A percentile compares a stretch with the other conserved stretches of the same genome.
Conservation (phyloP, 768 basidiomycete genomes). For the Boletus rubescentipes region DNA sequence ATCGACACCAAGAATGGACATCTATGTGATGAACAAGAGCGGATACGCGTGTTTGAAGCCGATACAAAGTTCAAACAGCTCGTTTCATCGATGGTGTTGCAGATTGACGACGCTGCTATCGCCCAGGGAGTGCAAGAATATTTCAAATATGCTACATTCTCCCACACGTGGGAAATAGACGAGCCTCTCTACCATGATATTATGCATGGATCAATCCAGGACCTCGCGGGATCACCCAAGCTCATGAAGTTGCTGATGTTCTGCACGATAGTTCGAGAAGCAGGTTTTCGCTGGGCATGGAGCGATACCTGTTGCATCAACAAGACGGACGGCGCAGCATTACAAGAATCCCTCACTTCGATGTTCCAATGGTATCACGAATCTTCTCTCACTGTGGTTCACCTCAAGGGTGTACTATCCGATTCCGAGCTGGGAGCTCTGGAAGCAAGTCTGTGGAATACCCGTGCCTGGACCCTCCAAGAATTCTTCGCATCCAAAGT, state of each 20-base stretch:
- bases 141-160: slow-evolving; percentile 22
- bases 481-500: slow-evolving; percentile 24
- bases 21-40: slow-evolving; percentile 12
- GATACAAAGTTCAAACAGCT: slow-evolving; percentile 14
- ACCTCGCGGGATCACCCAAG: slow-evolving; percentile 2
- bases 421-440: slow-evolving; percentile 9
- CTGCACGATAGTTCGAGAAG: slow-evolving; percentile 12
- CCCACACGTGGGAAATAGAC: slow-evolving; percentile 22
- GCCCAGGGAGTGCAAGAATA: slow-evolving; percentile 6
- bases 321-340: slow-evolving; percentile 11
- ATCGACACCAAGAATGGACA: slow-evolving; percentile 14
- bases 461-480: slow-evolving; percentile 25
- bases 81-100: slow-evolving; percentile 11
- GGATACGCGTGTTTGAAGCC: slow-evolving; percentile 6
- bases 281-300: slow-evolving; percentile 25
- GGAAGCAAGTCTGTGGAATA: slow-evolving; percentile 21
- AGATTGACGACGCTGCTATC: background rate
- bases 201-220: slow-evolving; percentile 10
- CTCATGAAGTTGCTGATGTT: slow-evolving; percentile 17
- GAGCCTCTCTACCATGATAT: slow-evolving; percentile 20
- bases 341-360: slow-evolving; percentile 25
- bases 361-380: slow-evolving; percentile 30
- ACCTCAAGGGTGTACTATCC: slow-evolving; percentile 16
- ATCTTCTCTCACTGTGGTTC: slow-evolving; percentile 25
- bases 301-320: slow-evolving; percentile 27